Base-by-base conservation (phyloP, 2,329 filamentous ascomycete species). In the Fusarium sp. region DNA sequence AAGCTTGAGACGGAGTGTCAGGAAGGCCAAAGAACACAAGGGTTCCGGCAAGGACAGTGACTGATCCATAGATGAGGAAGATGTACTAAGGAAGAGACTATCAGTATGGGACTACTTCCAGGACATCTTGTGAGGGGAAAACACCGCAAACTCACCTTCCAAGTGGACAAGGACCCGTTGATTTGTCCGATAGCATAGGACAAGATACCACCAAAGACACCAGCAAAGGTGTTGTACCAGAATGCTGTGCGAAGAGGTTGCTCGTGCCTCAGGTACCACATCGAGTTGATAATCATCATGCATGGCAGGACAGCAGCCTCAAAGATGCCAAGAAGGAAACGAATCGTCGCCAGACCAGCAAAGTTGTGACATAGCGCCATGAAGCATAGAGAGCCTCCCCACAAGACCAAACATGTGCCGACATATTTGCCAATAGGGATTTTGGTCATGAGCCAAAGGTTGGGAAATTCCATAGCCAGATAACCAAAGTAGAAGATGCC, bases 401-500 rank as follows among this genome's bases (percentile, higher is more conserved):
- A 56, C n/a, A 56, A 16, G 14, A 35, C 31, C n/a, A 56, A 35
- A 22, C 52, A 56, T 2, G 29, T 7, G 16, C 52, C 31, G 2
- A 56, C 31, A 16, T 56, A 56, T 56, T 56, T 56, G 5, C 52
- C 52, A 9, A 56, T 56, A 16, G 52, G 52, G 31, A 56, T 18
- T 31, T 56, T 56, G 31, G 52, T 68, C 64, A 74, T 65, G 2
- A 77, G 62, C 71, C 69, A 69, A 22, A 72, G 52, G 22, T 20
- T 86, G 0, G 87, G 85, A 73, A 86, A 88, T 22, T 86, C 84
- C 77, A 85, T 86, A 22, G 83, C 80, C 6, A 89, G 83, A 74
- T 88, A 88, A 37, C 83, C 82, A 57, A 84, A 79, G 74, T 84
- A 84, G 58, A 84, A 81, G 54, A 83, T 78, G 33, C 79, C 80